These are phyloP conservation scores for Tetramitus jugosus DNA, from an alignment of 208 protist species.

Conservation along the genomic window DNA sequence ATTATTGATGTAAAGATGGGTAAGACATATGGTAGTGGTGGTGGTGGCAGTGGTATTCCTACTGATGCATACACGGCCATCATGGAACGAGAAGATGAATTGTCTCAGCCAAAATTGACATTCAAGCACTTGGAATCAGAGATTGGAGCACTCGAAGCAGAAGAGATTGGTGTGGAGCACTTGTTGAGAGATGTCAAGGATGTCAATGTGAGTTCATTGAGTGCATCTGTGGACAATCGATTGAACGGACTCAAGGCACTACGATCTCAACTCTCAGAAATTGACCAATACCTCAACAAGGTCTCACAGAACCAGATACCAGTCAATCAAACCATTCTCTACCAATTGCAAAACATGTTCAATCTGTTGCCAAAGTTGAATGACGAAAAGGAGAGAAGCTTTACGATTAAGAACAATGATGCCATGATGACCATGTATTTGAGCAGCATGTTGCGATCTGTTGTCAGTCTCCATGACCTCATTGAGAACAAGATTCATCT, in stretches of 20 bases:
- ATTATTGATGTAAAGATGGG: constrained; percentile 76
- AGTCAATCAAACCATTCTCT: constrained; percentile 73
- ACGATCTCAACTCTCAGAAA: not conserved
- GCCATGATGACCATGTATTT: constrained; percentile 70
- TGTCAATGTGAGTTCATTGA: constrained; percentile 86
- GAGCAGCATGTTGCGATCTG: constrained; percentile 62
- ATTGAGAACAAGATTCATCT: constrained; percentile 75
- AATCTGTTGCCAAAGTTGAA: constrained; percentile 81
- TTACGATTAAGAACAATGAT: constrained; percentile 39
- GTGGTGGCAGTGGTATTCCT: constrained; percentile 63
- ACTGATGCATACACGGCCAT: constrained; percentile 68
- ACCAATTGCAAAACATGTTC: constrained; percentile 72
- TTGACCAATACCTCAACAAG: not conserved
- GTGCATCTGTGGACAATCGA: constrained; percentile 81
- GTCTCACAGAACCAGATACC: constrained; percentile 52
- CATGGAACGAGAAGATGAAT: constrained; percentile 60
- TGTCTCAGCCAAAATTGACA: constrained; percentile 50
- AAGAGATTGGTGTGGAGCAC: constrained; percentile 99
- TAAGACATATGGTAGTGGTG: too few species aligned
- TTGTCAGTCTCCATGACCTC: constrained; percentile 79
- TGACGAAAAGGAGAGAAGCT: constrained; percentile 37
- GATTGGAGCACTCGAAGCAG: constrained; percentile 91
- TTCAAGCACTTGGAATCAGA: constrained; percentile 71
- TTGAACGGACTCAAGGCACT: constrained; percentile 70
- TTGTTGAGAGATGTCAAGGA: constrained; percentile 95